These are phyloP conservation scores for Rosellinia necatrix DNA, from an alignment of 2,329 filamentous ascomycete species.

Conservation along the genomic window DNA sequence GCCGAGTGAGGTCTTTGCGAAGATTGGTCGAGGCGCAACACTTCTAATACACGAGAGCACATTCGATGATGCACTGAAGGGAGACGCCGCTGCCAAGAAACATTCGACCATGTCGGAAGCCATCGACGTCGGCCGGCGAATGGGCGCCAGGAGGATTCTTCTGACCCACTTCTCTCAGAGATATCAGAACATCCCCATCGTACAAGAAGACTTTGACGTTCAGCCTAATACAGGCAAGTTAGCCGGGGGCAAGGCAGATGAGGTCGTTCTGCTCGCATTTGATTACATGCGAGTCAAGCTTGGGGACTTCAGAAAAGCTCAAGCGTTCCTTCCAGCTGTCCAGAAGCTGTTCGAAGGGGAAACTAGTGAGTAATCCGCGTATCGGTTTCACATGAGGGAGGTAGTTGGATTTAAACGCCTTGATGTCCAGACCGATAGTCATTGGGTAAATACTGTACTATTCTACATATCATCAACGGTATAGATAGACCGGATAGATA, in stretches of 20 bases:
- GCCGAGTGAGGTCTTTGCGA: constrained; percentile 71
- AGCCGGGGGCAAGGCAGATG: constrained; percentile 40
- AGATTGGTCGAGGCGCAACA: constrained; percentile 74
- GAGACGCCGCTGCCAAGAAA: constrained; percentile 83
- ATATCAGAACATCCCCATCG: constrained; percentile 75
- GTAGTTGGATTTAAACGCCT: too few species aligned
- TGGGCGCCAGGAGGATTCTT: constrained; percentile 79
- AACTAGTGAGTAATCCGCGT: neutral
- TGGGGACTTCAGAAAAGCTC: constrained; percentile 41
- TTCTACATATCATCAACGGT: too few species aligned
- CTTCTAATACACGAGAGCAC: constrained; percentile 95
- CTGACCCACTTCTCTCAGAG: constrained; percentile 95
- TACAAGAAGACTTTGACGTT: constrained; percentile 44
- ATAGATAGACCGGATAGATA: too few species aligned
- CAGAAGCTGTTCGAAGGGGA: constrained; percentile 38
- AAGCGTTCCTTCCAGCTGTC: constrained; percentile 40
- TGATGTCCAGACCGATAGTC: neutral
- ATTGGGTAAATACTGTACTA: too few species aligned
- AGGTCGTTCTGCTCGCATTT: constrained; percentile 74
- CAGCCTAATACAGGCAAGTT: too few species aligned
- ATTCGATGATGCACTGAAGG: constrained; percentile 82
- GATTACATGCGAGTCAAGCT: constrained; percentile 74
- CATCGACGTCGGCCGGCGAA: constrained; percentile 72
- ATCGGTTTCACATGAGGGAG: too few species aligned
- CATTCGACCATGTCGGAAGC: constrained; percentile 91